phyloP scores from a whole-genome alignment of 352 stramenopile species.

The Blastocystis sp. region DNA sequence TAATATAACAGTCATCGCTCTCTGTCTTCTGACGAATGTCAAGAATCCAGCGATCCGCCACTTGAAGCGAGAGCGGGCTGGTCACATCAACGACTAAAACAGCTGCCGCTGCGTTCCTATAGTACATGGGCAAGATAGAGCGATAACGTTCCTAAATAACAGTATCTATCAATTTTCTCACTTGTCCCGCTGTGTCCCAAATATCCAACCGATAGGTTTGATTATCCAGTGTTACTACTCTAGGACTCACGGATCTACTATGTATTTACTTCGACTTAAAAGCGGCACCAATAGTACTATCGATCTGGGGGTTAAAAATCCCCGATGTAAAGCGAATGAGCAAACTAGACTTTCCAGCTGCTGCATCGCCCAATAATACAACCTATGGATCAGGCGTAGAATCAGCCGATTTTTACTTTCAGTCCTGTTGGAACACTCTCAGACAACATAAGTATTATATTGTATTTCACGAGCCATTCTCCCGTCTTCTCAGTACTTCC shows the following conservation, averaged over 20 bases:
- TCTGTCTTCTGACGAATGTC: slow-evolving; percentile 53
- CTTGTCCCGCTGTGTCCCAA: slow-evolving; percentile 55
- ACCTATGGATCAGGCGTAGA: neutral
- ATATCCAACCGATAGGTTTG: slow-evolving; percentile 39
- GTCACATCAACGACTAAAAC: slow-evolving; percentile 79
- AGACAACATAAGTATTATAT: neutral
- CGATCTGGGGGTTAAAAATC: slow-evolving; percentile 12
- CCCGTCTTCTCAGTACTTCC: neutral
- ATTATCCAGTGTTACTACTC: neutral
- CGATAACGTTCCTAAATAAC: slow-evolving; percentile 38
- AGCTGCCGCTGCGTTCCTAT: slow-evolving; percentile 78
- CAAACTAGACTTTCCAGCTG: slow-evolving; percentile 47
- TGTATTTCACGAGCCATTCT: neutral
- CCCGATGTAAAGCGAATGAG: slow-evolving; percentile 37
- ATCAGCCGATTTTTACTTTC: neutral
- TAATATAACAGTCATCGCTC: slow-evolving; percentile 30
- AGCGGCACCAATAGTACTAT: slow-evolving; percentile 48
- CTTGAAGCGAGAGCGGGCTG: slow-evolving; percentile 74
- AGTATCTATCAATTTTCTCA: neutral
- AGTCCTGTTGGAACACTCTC: neutral
- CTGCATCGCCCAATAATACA: slow-evolving; percentile 47
- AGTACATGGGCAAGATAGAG: slow-evolving; percentile 75
- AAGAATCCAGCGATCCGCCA: slow-evolving; percentile 65
- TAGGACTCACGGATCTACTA: neutral
- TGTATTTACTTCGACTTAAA: slow-evolving; percentile 47